Percentiles rank a stretch among this genome's conserved stretches.
These are phyloP conservation scores for Stylonectria norvegica DNA, from an alignment of 2,329 filamentous ascomycete genomes.

Conservation along the genomic window DNA sequence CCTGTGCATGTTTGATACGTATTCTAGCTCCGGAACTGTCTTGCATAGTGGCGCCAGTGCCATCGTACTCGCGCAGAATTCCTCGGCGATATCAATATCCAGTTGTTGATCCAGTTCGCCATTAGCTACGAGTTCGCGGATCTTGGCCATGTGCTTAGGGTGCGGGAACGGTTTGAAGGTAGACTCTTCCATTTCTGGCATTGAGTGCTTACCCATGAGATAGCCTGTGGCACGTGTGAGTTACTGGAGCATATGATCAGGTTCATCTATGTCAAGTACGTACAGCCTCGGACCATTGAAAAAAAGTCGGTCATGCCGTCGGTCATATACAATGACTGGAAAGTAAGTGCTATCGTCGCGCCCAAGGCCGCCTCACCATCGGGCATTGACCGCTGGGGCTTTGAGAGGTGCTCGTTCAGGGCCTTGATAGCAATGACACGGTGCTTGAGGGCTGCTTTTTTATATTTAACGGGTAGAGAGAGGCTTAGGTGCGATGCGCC, in stretches of 20 bases:
- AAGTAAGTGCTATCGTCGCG: slow-evolving; percentile 35
- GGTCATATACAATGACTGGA: slow-evolving; percentile 38
- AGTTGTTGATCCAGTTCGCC: slow-evolving; percentile 12
- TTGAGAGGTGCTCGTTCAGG: slow-evolving; percentile 34
- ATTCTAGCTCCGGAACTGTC: slow-evolving; percentile 30
- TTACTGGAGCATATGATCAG: background rate
- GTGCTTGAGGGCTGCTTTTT: slow-evolving; percentile 32
- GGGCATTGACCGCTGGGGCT: slow-evolving; percentile 23
- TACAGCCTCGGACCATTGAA: slow-evolving; percentile 38
- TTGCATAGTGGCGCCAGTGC: slow-evolving; percentile 29
- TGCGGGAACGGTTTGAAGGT: slow-evolving; percentile 26
- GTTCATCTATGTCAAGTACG: slow-evolving; percentile 7
- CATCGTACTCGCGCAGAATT: slow-evolving; percentile 28
- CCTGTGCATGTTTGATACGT: slow-evolving; percentile 30
- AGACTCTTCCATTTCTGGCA: slow-evolving; percentile 17
- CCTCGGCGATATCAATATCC: slow-evolving; percentile 18
- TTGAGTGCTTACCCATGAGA: slow-evolving; percentile 22
- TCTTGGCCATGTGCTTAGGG: slow-evolving; percentile 26
- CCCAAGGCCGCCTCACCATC: slow-evolving; percentile 38
- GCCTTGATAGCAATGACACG: slow-evolving; percentile 35
- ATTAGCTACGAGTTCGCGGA: slow-evolving; percentile 20
- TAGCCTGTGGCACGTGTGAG: slow-evolving; percentile 17
- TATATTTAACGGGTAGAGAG: slow-evolving; percentile 19
- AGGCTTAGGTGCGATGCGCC: slow-evolving; percentile 38
- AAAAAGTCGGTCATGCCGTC: slow-evolving; percentile 40